phyloP scores from a whole-genome alignment of 257 asterid species.

The Primulina huaijiensis region DNA sequence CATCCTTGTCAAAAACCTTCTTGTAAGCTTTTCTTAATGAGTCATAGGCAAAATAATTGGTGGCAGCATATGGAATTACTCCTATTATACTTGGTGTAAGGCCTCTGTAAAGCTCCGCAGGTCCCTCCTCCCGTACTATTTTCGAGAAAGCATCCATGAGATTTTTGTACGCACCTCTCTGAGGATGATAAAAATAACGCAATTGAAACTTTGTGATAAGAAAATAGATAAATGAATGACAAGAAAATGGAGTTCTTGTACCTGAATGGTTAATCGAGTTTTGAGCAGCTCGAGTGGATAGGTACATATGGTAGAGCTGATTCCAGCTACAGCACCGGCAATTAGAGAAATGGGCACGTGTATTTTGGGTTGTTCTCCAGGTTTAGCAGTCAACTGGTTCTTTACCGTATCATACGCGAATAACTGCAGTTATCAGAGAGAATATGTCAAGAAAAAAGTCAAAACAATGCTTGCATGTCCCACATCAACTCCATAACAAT shows the following conservation, averaged over 20 bases:
- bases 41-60: constrained; percentile 40
- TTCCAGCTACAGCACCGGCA: constrained; percentile 37
- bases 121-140: constrained; percentile 30
- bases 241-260: constrained; percentile 2
- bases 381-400: constrained; percentile 37
- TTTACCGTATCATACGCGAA: constrained; percentile 39
- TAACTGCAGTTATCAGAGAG: constrained; percentile 24
- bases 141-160: constrained; percentile 44
- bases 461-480: background rate
- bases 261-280: constrained; percentile 40
- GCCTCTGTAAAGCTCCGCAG: constrained; percentile 38
- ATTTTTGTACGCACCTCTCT: constrained; percentile 27
- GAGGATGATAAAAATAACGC: background rate
- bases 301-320: constrained; percentile 37
- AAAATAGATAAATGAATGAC: background rate
- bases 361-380: constrained; percentile 33
- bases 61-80: constrained; percentile 39
- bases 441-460: background rate
- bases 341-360: constrained; percentile 32
- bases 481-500: background rate
- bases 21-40: constrained; percentile 59
- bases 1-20: constrained; percentile 56
- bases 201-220: background rate
- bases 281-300: constrained; percentile 40
- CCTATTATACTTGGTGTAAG: constrained; percentile 41